Percentiles rank a stretch among this genome's conserved stretches.
phyloP scores from a whole-genome alignment of 129 eudicot species.

The Flaveria bidentis region DNA sequence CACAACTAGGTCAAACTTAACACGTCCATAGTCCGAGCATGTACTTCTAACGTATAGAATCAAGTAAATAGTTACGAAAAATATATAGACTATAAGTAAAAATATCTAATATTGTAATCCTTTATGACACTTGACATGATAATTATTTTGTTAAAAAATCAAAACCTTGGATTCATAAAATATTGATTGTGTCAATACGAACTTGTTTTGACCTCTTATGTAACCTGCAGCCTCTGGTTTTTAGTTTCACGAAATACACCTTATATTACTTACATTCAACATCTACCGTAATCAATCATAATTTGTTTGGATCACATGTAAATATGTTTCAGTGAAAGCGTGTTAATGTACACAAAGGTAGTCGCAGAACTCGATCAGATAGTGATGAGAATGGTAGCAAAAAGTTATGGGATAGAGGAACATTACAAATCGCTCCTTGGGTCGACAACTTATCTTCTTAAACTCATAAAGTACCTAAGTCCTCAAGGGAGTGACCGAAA shows the following conservation, averaged over 20 bases:
- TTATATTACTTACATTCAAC: background rate
- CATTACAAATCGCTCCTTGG: slow-evolving; percentile 34
- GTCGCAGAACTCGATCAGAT: slow-evolving; percentile 51
- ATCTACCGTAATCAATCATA: background rate
- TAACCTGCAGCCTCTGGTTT: background rate
- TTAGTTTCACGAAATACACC: background rate
- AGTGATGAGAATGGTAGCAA: slow-evolving; percentile 60
- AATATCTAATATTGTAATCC: background rate
- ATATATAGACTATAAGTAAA: background rate
- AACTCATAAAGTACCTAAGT: slow-evolving; percentile 44
- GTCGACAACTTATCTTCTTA: slow-evolving; percentile 48
- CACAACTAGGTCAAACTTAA: no score
- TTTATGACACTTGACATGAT: no score
- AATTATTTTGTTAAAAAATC: no score
- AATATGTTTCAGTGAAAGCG: slow-evolving; percentile 30
- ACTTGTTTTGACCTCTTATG: background rate
- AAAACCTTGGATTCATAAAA: background rate
- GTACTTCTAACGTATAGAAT: no score
- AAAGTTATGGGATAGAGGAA: slow-evolving; percentile 50
- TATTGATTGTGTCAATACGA: background rate
- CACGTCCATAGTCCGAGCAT: no score
- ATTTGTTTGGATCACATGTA: slow-evolving; percentile 1
- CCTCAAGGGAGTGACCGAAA: slow-evolving; percentile 34
- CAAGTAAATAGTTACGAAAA: no score
- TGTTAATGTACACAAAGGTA: slow-evolving; percentile 35